Evolutionary conservation across 768 basidiomycete genomes (phyloP), one percentile per base, ranked within the genome.

Genomic region (Tulasnella sp.): DNA sequence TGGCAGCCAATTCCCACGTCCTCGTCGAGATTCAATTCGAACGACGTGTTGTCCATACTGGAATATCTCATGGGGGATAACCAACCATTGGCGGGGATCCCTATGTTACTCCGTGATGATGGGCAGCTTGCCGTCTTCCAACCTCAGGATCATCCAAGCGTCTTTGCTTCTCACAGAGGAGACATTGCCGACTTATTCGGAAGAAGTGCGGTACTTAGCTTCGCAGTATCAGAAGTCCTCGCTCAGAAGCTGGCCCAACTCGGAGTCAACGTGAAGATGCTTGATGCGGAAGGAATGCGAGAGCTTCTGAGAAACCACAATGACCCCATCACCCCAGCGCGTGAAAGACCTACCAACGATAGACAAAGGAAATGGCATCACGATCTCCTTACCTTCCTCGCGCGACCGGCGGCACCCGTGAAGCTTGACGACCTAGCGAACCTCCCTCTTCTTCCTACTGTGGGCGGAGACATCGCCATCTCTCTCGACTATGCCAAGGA

Each of bases 151-250:
- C 46, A 51, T 18, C 75, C 10, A 32, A 32, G 44, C n/a, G 51
- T 76, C 44, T 76, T 76, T 40, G 75, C 75, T 40, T 55, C 61
- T 29, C n/a, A 35, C 16, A 44, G 35, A 29, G 15, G 16, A 5
- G n/a, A 32, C 23, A 76, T 76, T 48, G 26, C 75, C 44, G 42
- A 48, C 3, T 15, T 76, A 6, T 76, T 76, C 37, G 75, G 75
- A 11, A 42, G 55, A 18, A 35, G 55, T 39, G 32, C 26, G 35
- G 75, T 76, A 0, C 20, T 76, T 46, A 51, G 73, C n/a, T 11
- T 13, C 11, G 42, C n/a, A 7, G 29, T 74, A 32, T 13, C 37
- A 15, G 73, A 46, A 16, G 20, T 51, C n/a, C 26, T 48, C n/a
- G 73, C 29, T 29, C 39, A 74, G 15, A 42, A 46, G 13, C 10